Evolutionary conservation across 2,329 filamentous ascomycete species (phyloP).

Genomic region (Neofusicoccum sp.): DNA sequence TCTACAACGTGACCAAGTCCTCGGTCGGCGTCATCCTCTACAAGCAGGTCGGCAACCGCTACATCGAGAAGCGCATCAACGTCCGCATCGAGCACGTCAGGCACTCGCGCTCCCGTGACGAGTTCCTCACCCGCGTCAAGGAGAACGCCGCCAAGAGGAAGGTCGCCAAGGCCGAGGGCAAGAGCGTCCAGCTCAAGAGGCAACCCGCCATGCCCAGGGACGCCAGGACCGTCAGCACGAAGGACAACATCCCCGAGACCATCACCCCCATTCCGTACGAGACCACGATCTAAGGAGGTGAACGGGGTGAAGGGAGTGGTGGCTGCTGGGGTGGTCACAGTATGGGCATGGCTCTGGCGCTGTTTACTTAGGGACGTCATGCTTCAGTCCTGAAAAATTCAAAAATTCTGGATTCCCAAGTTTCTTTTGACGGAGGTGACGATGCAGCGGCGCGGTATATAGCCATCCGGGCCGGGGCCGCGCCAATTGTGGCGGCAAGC

Average conservation of each 20-base stretch:
- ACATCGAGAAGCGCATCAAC: constrained; percentile 99
- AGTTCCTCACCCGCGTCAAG: constrained; percentile 97
- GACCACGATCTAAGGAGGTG: constrained; percentile 80
- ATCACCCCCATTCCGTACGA: constrained; percentile 92
- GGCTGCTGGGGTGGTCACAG: constrained; percentile 8
- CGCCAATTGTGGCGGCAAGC: background rate
- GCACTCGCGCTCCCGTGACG: constrained; percentile 92
- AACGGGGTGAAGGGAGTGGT: constrained; percentile 22
- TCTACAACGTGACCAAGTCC: constrained; percentile 99
- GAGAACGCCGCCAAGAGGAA: constrained; percentile 88
- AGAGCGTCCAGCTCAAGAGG: constrained; percentile 89
- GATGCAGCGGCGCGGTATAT: background rate
- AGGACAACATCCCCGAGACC: constrained; percentile 86
- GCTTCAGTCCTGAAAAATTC: constrained; percentile 19
- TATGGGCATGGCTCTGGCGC: constrained; percentile 18
- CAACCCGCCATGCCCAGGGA: constrained; percentile 77
- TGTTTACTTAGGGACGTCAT: constrained; percentile 18
- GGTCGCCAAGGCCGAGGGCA: constrained; percentile 87
- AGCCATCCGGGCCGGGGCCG: background rate
- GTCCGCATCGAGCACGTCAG: constrained; percentile 96
- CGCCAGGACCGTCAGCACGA: constrained; percentile 73
- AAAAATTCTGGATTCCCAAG: constrained; percentile 10
- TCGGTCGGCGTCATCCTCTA: constrained; percentile 98
- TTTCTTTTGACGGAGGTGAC: background rate
- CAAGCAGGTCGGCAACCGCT: constrained; percentile 99